Evolutionary conservation across 768 basidiomycete species (phyloP), one percentile per base, ranked within the genome.

Genomic region (Naganishia antarctica): DNA sequence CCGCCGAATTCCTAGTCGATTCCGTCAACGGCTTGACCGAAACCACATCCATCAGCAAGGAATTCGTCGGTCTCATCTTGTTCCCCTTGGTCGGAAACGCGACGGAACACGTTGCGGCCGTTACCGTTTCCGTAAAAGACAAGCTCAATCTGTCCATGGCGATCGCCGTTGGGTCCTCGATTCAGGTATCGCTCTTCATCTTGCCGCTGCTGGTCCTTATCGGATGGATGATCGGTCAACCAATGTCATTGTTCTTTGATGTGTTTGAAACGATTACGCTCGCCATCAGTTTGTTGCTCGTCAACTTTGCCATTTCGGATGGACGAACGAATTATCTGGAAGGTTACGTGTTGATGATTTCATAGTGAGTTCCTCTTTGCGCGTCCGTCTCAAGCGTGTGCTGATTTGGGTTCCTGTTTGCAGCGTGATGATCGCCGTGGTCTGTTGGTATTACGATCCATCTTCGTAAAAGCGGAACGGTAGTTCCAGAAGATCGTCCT

Each of bases 51-150:
- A 87, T 98, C 64, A 83, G 80, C 65, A 83, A 84, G 65, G 89
- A 88, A 74, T 98, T 91, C 72, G 86, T 96, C 65, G 92, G 89
- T 15, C 77, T 96, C 34, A 90, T 98, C 69, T 80, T 98, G 18
- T 82, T 98, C 11, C 94, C 94, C 8, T 90, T 96, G 34, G 92
- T 93, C 41, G 90, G 62, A 9, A 91, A 91, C 73, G 88, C 89
- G 6, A 90, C 89, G 61, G 92, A 96, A 73, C 91, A 93, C 73
- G 87, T 87, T 34, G 94, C 91, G 1, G 91, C 92, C 15, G 90
- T 96, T 28, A 87, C 87, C 0, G 92, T 93, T 8, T 89, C 91
- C 0, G 87, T 90, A 64, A 93, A 93, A 77, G 78, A 80, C 76
- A 91, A 93, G 76, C 79, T 96, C 21, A 89, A 89, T 47, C 82